A percentile compares a stretch with the other conserved stretches of the same genome.
These are phyloP conservation scores for Echinochloa phyllopogon DNA, from an alignment of 176 grass and related monocot genomes.

Conservation along the genomic window DNA sequence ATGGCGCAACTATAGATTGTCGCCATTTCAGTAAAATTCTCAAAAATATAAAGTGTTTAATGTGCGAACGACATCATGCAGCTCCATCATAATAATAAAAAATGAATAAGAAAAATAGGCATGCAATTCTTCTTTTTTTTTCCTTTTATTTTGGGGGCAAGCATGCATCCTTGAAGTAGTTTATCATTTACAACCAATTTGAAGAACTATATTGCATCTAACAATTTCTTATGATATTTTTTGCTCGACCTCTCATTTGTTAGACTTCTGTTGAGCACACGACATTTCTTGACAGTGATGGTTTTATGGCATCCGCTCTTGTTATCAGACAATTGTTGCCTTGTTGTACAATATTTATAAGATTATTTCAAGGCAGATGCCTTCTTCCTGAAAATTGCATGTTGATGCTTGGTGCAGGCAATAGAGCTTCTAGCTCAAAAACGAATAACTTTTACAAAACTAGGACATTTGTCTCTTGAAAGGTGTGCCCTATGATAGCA, in stretches of 20 bases:
- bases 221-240: neutral
- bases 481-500: slow-evolving; percentile 36
- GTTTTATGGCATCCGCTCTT: neutral
- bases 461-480: slow-evolving; percentile 11
- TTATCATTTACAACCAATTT: slow-evolving; percentile 4
- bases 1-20: neutral
- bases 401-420: slow-evolving; percentile 50
- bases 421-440: slow-evolving; percentile 44
- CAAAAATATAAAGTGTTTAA: neutral
- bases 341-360: slow-evolving; percentile 27
- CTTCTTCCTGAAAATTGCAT: slow-evolving; percentile 39
- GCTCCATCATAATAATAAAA: neutral
- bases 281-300: neutral
- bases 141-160: neutral
- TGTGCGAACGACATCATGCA: slow-evolving; percentile 11
- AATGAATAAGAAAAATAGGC: neutral
- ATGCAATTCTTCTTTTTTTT: neutral
- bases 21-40: neutral
- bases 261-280: neutral
- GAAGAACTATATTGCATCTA: neutral
- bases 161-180: neutral
- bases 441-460: slow-evolving; percentile 34
- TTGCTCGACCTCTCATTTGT: neutral
- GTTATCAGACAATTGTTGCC: neutral
- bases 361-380: neutral